A percentile compares a stretch with the other conserved stretches of the same genome.
phyloP scores from a whole-genome alignment of 225 moss, liverwort and hornwort species.

The Antitrichia curtipendula region DNA sequence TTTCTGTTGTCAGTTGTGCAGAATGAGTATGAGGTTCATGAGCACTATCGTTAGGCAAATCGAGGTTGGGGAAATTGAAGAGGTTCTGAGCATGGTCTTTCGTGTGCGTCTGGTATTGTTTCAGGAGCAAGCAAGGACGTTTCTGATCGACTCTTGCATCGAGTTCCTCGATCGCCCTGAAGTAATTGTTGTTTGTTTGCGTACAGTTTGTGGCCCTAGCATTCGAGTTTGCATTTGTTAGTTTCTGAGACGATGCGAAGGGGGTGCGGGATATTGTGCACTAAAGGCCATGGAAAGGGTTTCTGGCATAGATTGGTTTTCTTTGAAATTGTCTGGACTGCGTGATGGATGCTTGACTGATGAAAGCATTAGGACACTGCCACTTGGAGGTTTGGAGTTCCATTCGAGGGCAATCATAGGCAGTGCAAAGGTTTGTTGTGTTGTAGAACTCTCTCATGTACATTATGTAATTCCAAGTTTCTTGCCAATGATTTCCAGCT shows the following conservation, averaged over 20 bases:
- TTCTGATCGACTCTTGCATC: not conserved
- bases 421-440: not conserved
- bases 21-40: not conserved
- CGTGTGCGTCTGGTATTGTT: not conserved
- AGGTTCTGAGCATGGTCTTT: not conserved
- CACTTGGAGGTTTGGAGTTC: not conserved
- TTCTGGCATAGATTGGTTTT: not conserved
- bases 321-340: not conserved
- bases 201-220: not conserved
- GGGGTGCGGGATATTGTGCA: not conserved
- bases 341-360: not conserved
- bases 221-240: not conserved
- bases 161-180: not conserved
- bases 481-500: accelerated
- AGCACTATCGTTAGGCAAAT: not conserved
- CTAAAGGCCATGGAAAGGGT: not conserved
- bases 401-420: not conserved
- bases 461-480: accelerated
- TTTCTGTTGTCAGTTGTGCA: not conserved
- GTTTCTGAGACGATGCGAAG: not conserved
- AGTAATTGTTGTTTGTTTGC: not conserved
- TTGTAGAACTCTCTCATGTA: accelerated
- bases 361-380: not conserved
- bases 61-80: not conserved
- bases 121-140: not conserved